Conservation (phyloP, 1,139 yeast species). For the Yamadazyma conglobata region DNA sequence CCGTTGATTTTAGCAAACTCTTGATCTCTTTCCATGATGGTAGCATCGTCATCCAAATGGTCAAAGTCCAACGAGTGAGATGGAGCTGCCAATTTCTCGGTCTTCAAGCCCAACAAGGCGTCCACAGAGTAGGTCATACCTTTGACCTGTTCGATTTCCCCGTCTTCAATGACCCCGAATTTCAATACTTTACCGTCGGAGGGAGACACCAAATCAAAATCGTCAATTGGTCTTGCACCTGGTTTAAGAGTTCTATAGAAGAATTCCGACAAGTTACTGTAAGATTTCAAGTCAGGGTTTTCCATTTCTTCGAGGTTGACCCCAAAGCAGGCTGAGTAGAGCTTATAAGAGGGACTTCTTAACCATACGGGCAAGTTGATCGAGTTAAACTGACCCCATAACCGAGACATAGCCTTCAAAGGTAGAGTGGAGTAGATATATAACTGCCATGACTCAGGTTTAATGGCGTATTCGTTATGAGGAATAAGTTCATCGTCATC, state of each 20-base stretch:
- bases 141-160: slow-evolving; percentile 93
- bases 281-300: slow-evolving; percentile 72
- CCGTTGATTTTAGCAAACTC: slow-evolving; percentile 81
- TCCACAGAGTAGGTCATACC: slow-evolving; percentile 92
- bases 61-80: slow-evolving; percentile 51
- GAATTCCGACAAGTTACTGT: slow-evolving; percentile 81
- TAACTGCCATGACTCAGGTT: slow-evolving; percentile 79
- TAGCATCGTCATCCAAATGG: slow-evolving; percentile 37
- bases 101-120: slow-evolving; percentile 73
- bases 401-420: slow-evolving; percentile 80
- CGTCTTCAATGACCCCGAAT: slow-evolving; percentile 77
- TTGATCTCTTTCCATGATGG: slow-evolving; percentile 52
- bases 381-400: slow-evolving; percentile 92
- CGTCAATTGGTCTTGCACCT: slow-evolving; percentile 75
- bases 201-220: slow-evolving; percentile 75
- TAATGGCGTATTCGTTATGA: slow-evolving; percentile 43
- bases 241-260: slow-evolving; percentile 82
- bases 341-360: slow-evolving; percentile 74
- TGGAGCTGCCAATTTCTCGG: slow-evolving; percentile 56
- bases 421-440: slow-evolving; percentile 91
- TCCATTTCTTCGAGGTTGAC: slow-evolving; percentile 87
- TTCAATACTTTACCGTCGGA: slow-evolving; percentile 91
- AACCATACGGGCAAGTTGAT: slow-evolving; percentile 85
- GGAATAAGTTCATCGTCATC: slow-evolving; percentile 30
- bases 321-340: slow-evolving; percentile 80